Evolutionary conservation across 306 rosid genomes (phyloP), one percentile per base, ranked within the genome.

Genomic region (Trifolium dubium): DNA sequence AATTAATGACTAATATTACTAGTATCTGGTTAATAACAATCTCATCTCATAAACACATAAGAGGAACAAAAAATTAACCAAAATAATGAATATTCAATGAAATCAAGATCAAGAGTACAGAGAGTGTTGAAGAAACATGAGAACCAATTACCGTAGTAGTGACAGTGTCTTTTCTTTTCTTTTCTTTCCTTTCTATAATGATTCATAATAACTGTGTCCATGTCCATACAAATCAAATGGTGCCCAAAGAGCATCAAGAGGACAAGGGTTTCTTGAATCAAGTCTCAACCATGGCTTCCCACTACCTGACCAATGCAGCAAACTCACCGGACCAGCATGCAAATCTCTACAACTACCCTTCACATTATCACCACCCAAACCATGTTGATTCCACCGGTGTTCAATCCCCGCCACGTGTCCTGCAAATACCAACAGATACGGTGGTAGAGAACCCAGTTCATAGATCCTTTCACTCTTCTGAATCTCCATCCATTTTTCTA

Each of bases 361-460:
- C 6, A 90, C 87, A 67, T 90, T 86, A 68, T 90, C 96, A 8
- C 96, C 96, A 4, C 96, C 96, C 60, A 90, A 77, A 11, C 96
- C 96, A 62, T 90, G 96, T 56, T 90, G 96, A 74, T 90, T 90
- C 96, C 96, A 90, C 32, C 96, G 35, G 77, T 90, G 96, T 75
- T 90, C 90, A 10, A 90, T 90, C 23, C 91, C 88, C 4, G 92
- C 91, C 79, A 90, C 96, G 85, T 79, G 87, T 44, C 96, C 96
- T 2, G 91, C 88, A 32, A 90, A 90, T 4, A 90, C 92, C 59
- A 90, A 60, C 6, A 90, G 84, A 50, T 84, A 90, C 80, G 96
- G 96, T 9, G 96, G 96, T 10, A 90, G 64, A 0, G 96, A 90
- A 3, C 96, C 96, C 2, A 90, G 88, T 77, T 88, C 91, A 66